Base-by-base conservation (phyloP, 164 flowering plant species). In the Annona squamosa region DNA sequence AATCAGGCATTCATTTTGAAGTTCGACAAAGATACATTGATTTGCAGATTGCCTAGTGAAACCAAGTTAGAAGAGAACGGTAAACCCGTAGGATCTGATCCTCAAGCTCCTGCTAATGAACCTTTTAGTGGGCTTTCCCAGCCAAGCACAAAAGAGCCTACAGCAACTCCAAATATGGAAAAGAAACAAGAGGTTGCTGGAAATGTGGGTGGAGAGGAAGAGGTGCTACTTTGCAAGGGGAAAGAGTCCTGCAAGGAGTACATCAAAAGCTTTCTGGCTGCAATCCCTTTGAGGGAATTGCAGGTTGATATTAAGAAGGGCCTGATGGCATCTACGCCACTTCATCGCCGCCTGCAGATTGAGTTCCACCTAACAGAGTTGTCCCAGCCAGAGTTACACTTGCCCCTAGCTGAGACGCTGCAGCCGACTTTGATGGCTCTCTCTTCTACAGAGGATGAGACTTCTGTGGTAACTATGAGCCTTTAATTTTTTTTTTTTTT, bases 181-280 rank as follows among this genome's bases (percentile, higher is more conserved):
- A 17, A 67, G 6, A 79, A 76, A 44, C n/a, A 82, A 0, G 90
- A 82, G 48, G 89, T 84, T 74, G 17, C 73, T 12, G 44, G 10
- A 17, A 78, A 78, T 52, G 59, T 10, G 46, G 70, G 46, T 68
- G 83, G 72, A 43, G 85, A 72, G 19, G 85, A 81, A 79, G 86
- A 81, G 74, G 90, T 84, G 57, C 76, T 88, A 63, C 78, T 92
- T 5, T 90, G 94, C 79, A 79, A 65, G 72, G 99, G 99, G 66
- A 96, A 92, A 84, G 97, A 90, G 72, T 78, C 91, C 0, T 96
- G 99, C 87, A 93, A 90, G 79, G 97, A 93, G 71, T 96, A 93
- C 78, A 90, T 96, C 61, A 96, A 96, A 84, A 87, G 81, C 74
- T 93, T 96, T 78, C 80, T 93, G 87, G 98, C 99, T 62, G 89